Base-by-base conservation (phyloP, 495 filamentous ascomycete species). In the Cenococcum geophilum region DNA sequence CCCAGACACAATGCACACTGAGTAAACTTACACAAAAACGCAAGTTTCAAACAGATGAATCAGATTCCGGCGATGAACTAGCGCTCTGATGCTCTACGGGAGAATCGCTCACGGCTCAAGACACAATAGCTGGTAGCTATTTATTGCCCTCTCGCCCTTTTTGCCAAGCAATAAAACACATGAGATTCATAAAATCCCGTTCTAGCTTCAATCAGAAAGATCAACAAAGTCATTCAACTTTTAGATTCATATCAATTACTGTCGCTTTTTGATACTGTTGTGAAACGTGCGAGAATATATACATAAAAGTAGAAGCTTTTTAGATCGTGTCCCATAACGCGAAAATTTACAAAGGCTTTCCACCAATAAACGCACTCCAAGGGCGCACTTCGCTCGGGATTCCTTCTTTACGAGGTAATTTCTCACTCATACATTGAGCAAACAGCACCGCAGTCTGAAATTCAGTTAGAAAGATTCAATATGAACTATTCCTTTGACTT, bases 341-440 rank as follows among this genome's bases (percentile, higher is more conserved):
- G 27, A 32, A 32, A 32, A 32, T 61, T 40, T 88, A 96, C 82
- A 96, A 78, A 56, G 87, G 86, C 80, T 93, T 95, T 67, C 88
- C 87, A 59, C 92, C 91, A 73, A 92, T 86, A 73, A 96, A 98
- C 58, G 96, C 86, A 67, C 88, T 92, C 93, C 93, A 98, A 70
- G 84, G 83, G 73, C 86, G 84, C 67, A 98, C 95, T 75, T 98
- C 93, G 57, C 81, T 77, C 43, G 93, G 93, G 55, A 97, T 87
- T 48, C 82, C 90, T 77, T 82, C 89, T 70, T 78, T 80, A 62
- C 86, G 82, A 53, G 93, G 93, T 36, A 97, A 80, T 78, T 97
- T 98, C 79, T 88, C 88, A 76, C 78, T 90, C 89, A 98, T 92
- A 78, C 93, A 96, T 73, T 88, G 86, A 57, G 93, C 91, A 71